These are phyloP conservation scores for Blastocystis sp. DNA, from an alignment of 352 stramenopile species.

Conservation along the genomic window DNA sequence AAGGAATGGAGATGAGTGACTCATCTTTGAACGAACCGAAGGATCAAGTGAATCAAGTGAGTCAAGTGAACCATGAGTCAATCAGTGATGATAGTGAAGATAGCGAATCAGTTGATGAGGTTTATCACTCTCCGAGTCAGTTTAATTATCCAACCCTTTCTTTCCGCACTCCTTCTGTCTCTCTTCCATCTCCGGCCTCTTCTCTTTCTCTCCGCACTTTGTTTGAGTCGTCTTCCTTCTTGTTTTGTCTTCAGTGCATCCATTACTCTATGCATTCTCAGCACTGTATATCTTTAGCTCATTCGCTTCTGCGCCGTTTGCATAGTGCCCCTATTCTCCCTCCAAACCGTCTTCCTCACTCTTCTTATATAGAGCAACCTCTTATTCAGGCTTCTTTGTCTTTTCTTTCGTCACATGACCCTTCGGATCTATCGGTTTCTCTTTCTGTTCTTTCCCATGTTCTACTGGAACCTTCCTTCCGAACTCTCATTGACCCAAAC, in stretches of 20 bases:
- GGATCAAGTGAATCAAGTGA: background rate
- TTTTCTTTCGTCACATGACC: background rate
- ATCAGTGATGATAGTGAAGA: background rate
- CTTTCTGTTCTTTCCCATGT: background rate
- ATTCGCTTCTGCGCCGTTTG: background rate
- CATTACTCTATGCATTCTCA: background rate
- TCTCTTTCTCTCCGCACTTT: background rate
- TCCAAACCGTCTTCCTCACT: background rate
- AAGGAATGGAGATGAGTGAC: too few species aligned
- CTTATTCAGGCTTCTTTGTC: background rate
- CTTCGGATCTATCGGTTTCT: background rate
- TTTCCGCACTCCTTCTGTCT: background rate
- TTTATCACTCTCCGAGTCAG: background rate
- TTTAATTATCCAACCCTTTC: background rate
- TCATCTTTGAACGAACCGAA: too few species aligned
- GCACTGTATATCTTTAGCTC: background rate
- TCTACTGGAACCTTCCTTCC: background rate
- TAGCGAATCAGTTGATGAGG: background rate
- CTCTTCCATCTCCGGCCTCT: background rate
- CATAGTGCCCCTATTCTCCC: background rate
- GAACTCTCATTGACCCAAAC: background rate
- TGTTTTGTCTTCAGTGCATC: background rate
- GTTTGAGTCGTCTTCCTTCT: background rate
- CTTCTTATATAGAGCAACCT: background rate
- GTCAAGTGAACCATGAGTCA: background rate